Evolutionary conservation across 2,329 filamentous ascomycete species (phyloP).

Genomic region (Phyllosticta citribraziliensis): DNA sequence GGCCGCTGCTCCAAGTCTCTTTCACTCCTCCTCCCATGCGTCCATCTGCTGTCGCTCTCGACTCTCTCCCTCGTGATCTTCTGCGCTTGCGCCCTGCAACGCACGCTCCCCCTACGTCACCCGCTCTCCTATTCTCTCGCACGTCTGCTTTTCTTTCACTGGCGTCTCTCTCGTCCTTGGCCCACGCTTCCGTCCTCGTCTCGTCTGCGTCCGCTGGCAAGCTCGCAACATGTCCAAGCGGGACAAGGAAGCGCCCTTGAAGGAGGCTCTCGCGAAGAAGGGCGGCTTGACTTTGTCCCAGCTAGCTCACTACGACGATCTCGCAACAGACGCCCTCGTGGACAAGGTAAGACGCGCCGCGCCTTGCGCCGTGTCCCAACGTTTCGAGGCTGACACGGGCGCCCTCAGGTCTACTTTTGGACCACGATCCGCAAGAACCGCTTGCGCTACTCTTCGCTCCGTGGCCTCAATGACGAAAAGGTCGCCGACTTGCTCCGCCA

Average conservation of each 20-base stretch:
- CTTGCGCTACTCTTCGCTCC: constrained; percentile 71
- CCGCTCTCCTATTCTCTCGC: constrained; percentile 3
- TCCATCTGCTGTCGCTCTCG: constrained; percentile 7
- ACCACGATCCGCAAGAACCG: constrained; percentile 91
- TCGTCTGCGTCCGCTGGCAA: background rate
- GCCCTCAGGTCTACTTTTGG: constrained; percentile 79
- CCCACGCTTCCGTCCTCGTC: background rate
- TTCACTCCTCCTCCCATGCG: constrained; percentile 11
- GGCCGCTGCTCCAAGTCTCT: constrained; percentile 6
- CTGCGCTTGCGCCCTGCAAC: constrained; percentile 8
- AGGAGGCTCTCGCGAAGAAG: constrained; percentile 45
- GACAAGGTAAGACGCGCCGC: constrained; percentile 64
- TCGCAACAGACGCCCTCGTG: constrained; percentile 87
- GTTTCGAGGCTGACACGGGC: background rate
- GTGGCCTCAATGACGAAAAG: constrained; percentile 61
- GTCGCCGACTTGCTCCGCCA: constrained; percentile 51
- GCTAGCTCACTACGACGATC: constrained; percentile 87
- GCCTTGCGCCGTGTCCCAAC: background rate
- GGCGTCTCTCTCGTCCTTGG: background rate
- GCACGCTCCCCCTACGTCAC: constrained; percentile 11
- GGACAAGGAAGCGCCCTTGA: constrained; percentile 30
- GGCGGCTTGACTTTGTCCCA: constrained; percentile 75
- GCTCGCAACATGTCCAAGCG: constrained; percentile 3
- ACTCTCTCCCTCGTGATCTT: constrained; percentile 11
- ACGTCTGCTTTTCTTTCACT: background rate